Percentiles rank a stretch among this genome's conserved stretches.
Conservation (phyloP, 2,329 filamentous ascomycete genomes). For the Diplodia mutila region DNA sequence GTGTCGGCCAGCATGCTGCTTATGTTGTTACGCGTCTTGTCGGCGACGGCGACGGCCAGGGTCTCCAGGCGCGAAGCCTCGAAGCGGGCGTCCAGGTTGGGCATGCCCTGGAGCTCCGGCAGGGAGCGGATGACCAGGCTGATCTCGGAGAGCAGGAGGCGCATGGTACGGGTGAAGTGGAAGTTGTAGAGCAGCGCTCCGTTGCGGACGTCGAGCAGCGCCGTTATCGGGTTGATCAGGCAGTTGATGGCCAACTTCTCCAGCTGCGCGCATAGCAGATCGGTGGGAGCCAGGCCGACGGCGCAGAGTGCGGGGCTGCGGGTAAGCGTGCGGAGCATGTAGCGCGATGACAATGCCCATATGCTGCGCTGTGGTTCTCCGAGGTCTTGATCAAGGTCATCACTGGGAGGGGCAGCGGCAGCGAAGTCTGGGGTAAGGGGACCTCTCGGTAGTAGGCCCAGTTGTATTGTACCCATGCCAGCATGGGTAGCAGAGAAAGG, state of each 20-base stretch:
- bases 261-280: slow-evolving; percentile 74
- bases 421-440: slow-evolving; percentile 23
- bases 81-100: slow-evolving; percentile 63
- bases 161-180: slow-evolving; percentile 67
- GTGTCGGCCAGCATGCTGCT: slow-evolving; percentile 73
- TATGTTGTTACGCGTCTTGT: slow-evolving; percentile 59
- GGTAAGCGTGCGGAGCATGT: slow-evolving; percentile 67
- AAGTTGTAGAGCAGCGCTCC: slow-evolving; percentile 70
- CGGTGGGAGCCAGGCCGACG: slow-evolving; percentile 59
- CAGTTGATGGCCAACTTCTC: slow-evolving; percentile 76
- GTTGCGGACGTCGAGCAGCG: slow-evolving; percentile 76
- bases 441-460: slow-evolving; percentile 52
- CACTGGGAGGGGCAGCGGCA: background rate
- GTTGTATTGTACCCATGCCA: slow-evolving; percentile 61
- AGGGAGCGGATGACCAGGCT: slow-evolving; percentile 70
- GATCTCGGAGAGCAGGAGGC: slow-evolving; percentile 74
- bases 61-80: slow-evolving; percentile 64
- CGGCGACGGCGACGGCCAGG: slow-evolving; percentile 59
- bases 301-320: slow-evolving; percentile 66
- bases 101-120: slow-evolving; percentile 70
- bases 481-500: slow-evolving; percentile 61
- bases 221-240: slow-evolving; percentile 80
- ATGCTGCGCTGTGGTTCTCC: slow-evolving; percentile 31
- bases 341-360: slow-evolving; percentile 54
- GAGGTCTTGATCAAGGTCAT: slow-evolving; percentile 1